Evolutionary conservation across 768 basidiomycete genomes (phyloP).

Genomic region (Mycena rosella): DNA sequence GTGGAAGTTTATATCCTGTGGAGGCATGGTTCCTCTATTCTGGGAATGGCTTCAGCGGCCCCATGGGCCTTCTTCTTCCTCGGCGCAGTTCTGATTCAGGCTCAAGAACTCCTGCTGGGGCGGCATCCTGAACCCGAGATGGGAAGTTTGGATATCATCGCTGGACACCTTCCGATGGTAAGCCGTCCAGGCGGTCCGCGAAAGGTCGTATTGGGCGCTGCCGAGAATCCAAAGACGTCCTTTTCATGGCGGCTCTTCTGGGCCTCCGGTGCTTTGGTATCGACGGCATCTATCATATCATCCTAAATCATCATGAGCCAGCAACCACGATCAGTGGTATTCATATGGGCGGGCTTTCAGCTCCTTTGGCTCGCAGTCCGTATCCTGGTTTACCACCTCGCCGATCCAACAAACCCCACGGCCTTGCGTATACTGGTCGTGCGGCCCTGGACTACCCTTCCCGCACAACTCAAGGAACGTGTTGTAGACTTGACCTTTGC

Average conservation of each 20-base stretch:
- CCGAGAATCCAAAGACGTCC: constrained; percentile 31
- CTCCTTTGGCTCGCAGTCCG: constrained; percentile 41
- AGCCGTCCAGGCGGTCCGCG: too few relatives aligned
- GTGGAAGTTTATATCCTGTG: too few relatives aligned
- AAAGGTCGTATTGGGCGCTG: too few relatives aligned
- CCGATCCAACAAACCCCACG: constrained; percentile 26
- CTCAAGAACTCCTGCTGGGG: too few relatives aligned
- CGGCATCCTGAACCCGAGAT: too few relatives aligned
- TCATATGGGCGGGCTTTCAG: constrained; percentile 43
- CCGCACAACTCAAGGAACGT: constrained; percentile 32
- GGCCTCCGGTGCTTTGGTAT: constrained; percentile 40
- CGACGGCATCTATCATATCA: constrained; percentile 34
- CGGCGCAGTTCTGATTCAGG: too few relatives aligned
- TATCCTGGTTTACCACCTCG: constrained; percentile 38
- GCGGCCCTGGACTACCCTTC: constrained; percentile 24
- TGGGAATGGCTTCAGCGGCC: too few relatives aligned
- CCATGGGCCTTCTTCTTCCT: too few relatives aligned
- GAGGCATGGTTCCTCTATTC: too few relatives aligned
- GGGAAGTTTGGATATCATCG: too few relatives aligned
- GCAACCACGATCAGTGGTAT: constrained; percentile 28
- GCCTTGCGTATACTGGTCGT: constrained; percentile 23
- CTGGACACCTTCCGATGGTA: too few relatives aligned
- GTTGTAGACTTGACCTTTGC: constrained; percentile 36
- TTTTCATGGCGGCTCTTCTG: constrained; percentile 41
- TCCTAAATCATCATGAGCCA: constrained; percentile 39